These are phyloP conservation scores for Aspergillus sp. DNA, from an alignment of 2,329 filamentous ascomycete genomes.

Conservation along the genomic window DNA sequence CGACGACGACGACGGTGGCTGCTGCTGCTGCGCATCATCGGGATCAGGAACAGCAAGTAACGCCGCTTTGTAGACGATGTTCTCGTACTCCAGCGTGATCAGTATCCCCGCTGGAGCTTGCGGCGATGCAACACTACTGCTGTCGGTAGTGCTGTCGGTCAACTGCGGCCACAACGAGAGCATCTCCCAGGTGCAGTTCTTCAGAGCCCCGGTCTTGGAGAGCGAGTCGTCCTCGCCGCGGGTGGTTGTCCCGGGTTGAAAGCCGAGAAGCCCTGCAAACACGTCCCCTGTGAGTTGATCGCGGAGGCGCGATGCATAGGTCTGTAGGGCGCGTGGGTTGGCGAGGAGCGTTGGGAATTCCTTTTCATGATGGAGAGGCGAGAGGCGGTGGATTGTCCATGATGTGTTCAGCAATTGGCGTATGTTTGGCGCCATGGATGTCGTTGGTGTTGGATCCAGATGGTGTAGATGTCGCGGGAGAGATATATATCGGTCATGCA, in stretches of 20 bases:
- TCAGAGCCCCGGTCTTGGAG: conserved; percentile 39
- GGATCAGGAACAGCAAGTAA: conserved; percentile 33
- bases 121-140: conserved; percentile 7
- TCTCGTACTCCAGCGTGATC: conserved; percentile 42
- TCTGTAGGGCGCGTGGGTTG: conserved; percentile 28
- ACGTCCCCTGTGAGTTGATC: conserved; percentile 42
- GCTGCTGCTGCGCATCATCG: conserved; percentile 7
- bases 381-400: conserved; percentile 45
- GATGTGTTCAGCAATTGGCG: conserved; percentile 44
- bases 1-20: too few species aligned
- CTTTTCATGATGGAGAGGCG: conserved; percentile 43
- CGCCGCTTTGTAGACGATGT: conserved; percentile 41
- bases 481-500: conserved; percentile 1
- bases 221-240: conserved; percentile 28
- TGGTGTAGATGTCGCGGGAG: background rate
- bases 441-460: background rate
- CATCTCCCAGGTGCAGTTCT: conserved; percentile 38
- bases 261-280: conserved; percentile 38
- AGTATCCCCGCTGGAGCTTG: conserved; percentile 37
- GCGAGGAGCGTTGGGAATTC: conserved; percentile 26
- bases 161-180: conserved; percentile 22
- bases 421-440: background rate
- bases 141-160: conserved; percentile 22
- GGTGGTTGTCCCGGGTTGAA: conserved; percentile 28
- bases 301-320: conserved; percentile 40